A percentile compares a stretch with the other conserved stretches of the same genome.
phyloP scores from a whole-genome alignment of 2,329 filamentous ascomycete genomes.

The Aspergillus alliaceus region DNA sequence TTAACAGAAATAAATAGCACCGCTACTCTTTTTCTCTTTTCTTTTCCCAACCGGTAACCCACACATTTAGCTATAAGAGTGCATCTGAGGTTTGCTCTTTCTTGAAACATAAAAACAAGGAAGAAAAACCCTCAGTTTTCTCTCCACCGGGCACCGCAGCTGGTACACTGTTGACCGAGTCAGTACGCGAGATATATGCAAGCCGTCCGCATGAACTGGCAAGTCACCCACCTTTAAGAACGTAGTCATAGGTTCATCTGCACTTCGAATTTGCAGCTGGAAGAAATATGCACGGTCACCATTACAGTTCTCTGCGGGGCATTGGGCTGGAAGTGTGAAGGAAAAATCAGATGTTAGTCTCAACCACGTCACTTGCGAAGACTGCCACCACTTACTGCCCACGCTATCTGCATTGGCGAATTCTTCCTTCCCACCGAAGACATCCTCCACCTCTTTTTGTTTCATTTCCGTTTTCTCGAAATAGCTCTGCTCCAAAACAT shows the following conservation, averaged over 20 bases:
- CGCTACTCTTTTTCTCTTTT: not conserved
- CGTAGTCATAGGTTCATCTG: constrained; percentile 97
- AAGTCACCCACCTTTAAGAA: constrained; percentile 73
- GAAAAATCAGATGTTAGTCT: constrained; percentile 14
- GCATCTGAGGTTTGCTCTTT: not conserved
- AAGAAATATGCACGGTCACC: constrained; percentile 88
- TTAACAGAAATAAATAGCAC: not conserved
- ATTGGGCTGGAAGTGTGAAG: constrained; percentile 62
- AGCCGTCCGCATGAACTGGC: constrained; percentile 14
- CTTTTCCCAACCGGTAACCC: not conserved
- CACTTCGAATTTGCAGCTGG: constrained; percentile 95
- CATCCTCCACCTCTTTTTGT: constrained; percentile 83
- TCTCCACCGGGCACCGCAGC: constrained; percentile 49
- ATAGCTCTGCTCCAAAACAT: constrained; percentile 73
- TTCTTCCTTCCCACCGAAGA: constrained; percentile 82
- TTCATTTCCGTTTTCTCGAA: constrained; percentile 79
- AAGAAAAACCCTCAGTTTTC: constrained; percentile 42
- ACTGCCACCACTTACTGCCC: constrained; percentile 47
- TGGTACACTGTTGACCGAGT: constrained; percentile 42
- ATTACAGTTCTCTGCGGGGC: constrained; percentile 75
- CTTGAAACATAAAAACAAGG: not conserved
- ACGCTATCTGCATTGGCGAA: constrained; percentile 92
- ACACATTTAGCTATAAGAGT: not conserved
- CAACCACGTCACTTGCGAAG: not conserved
- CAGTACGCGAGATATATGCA: constrained; percentile 16